Percentiles rank a stretch among this genome's conserved stretches.
Conservation (phyloP, 164 flowering plant genomes). For the Paratinospora sagittata region DNA sequence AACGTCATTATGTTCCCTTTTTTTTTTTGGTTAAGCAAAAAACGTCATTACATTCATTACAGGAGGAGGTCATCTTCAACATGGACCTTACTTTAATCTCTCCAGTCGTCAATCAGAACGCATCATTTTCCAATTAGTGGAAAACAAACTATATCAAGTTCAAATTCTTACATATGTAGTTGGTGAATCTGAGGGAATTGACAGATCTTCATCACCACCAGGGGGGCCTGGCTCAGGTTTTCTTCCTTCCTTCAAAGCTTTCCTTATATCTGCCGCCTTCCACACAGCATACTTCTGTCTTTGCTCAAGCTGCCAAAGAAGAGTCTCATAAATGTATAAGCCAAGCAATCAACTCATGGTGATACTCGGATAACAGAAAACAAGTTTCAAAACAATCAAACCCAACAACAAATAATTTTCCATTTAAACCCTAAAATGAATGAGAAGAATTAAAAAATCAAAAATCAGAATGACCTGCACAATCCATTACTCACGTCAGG, state of each 20-base stretch:
- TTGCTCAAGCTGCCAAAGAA: constrained; percentile 70
- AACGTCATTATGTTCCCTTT: no score
- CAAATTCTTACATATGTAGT: constrained; percentile 46
- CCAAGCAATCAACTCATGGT: neutral
- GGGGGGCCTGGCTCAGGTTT: constrained; percentile 89
- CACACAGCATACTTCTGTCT: constrained; percentile 97
- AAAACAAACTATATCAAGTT: constrained; percentile 1
- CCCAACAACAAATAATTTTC: neutral
- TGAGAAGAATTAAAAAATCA: neutral
- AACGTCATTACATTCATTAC: neutral
- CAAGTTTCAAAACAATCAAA: neutral
- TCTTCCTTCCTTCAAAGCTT: constrained; percentile 96
- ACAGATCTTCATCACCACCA: constrained; percentile 59
- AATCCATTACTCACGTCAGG: constrained; percentile 69
- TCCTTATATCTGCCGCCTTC: constrained; percentile 98
- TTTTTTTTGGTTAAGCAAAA: no score
- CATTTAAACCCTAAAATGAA: neutral
- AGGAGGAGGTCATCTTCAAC: neutral
- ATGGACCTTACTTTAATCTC: neutral
- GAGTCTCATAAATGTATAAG: neutral
- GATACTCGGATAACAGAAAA: neutral
- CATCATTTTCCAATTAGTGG: neutral
- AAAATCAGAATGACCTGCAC: neutral
- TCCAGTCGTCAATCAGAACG: neutral
- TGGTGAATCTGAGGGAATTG: constrained; percentile 36